Base-by-base conservation (phyloP, 441 rosid species). In the Adansonia gregorii region DNA sequence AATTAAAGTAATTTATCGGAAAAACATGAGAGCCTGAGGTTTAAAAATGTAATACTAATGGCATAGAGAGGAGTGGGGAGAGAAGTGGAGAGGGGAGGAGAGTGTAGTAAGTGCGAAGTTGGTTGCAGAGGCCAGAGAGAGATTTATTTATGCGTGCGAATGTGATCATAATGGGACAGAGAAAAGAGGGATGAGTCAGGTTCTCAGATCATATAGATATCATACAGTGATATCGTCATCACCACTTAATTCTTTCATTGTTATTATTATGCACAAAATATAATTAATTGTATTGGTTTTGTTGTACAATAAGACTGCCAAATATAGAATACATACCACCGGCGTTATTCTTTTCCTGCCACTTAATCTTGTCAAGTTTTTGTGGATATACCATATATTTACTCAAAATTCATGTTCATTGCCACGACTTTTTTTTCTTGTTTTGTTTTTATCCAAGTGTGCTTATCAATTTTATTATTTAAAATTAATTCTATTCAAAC, bases 121-220 rank as follows among this genome's bases (percentile, higher is more conserved):
- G 60, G 63, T 72, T 70, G 61, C 69, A 67, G 76, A 71, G 69
- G 76, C 75, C 80, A 86, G 84, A 80, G 84, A 86, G 84, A 80
- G 84, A 84, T 74, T 87, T 87, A 84, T 74, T 87, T 87, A 86
- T 89, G 91, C 89, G 92, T 89, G 91, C 88, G 85, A 82, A 81
- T 82, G 87, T 85, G 80, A 81, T 80, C 88, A 84, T 86, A 77
- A 76, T 78, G 73, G 73, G 71, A 75, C 65, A 75, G 77, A 73
- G 80, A 77, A 10, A 17, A 3, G 14, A 41, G 67, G 35, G 20
- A 64, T n/a, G 49, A 69, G 75, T 79, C 86, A 79, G 80, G 70
- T 75, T 69, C 72, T 78, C 64, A 65, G 70, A 67, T 60, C 12
- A 43, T 73, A 43, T 69, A n/a, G 56, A 49, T 51, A 70, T 35